These are phyloP conservation scores for Lipomyces japonicus DNA, from an alignment of 805 yeast genomes.

Conservation along the genomic window DNA sequence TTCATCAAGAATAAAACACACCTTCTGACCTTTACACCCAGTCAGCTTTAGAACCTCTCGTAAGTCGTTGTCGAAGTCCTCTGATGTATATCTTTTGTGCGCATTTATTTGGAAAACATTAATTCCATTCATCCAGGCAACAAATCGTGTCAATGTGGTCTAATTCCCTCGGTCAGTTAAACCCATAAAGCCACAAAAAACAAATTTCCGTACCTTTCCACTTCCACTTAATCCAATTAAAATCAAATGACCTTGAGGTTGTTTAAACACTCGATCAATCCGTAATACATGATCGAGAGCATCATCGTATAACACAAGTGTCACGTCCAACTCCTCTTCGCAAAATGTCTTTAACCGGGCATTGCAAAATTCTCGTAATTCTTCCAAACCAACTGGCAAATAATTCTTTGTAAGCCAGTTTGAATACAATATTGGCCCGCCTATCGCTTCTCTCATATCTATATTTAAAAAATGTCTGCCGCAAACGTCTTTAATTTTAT, in stretches of 20 bases:
- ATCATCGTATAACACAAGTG: constrained; percentile 62
- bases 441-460: constrained; percentile 39
- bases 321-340: constrained; percentile 58
- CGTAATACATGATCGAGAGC: constrained; percentile 70
- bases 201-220: constrained; percentile 50
- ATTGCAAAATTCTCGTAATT: constrained; percentile 51
- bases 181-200: not conserved
- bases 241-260: constrained; percentile 86
- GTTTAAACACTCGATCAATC: constrained; percentile 75
- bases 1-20: constrained; percentile 77
- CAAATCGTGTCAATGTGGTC: constrained; percentile 70
- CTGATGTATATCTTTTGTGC: constrained; percentile 49
- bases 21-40: constrained; percentile 54
- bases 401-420: constrained; percentile 71
- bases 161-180: constrained; percentile 12
- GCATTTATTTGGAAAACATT: constrained; percentile 57
- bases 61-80: constrained; percentile 65
- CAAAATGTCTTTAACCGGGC: constrained; percentile 67
- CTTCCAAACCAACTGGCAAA: constrained; percentile 49
- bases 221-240: constrained; percentile 77
- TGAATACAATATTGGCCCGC: constrained; percentile 60
- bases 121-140: constrained; percentile 86
- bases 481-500: constrained; percentile 38
- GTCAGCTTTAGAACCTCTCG: constrained; percentile 50
- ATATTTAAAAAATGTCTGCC: constrained; percentile 46